Percentiles rank a stretch among this genome's conserved stretches.
Evolutionary conservation across 108 stramenopile species (phyloP).

Genomic region (Bacterosira constricta): DNA sequence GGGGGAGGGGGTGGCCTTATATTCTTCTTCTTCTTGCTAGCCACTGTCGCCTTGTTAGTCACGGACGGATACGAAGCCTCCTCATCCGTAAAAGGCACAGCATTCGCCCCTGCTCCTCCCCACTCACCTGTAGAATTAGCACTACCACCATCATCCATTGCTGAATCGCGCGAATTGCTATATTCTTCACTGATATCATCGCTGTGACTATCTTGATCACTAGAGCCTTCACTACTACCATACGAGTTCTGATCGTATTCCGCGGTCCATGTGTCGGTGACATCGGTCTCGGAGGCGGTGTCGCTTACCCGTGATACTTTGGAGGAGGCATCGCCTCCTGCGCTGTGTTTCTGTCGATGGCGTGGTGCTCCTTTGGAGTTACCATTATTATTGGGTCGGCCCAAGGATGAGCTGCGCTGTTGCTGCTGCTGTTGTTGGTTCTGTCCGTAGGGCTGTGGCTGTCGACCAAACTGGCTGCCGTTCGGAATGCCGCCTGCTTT

Average conservation of each 20-base stretch:
- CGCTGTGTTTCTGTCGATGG: neutral
- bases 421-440: neutral
- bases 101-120: neutral
- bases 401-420: neutral
- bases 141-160: too few species aligned
- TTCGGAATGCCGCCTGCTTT: neutral
- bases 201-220: neutral
- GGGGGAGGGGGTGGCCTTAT: neutral
- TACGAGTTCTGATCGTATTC: neutral
- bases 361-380: neutral
- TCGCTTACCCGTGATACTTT: neutral
- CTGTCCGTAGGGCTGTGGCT: neutral
- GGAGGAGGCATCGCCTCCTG: neutral
- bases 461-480: neutral
- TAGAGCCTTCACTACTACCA: neutral
- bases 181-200: too few species aligned
- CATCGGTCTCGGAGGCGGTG: slow-evolving; percentile 1
- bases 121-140: too few species aligned
- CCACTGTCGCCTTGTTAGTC: neutral
- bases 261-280: neutral
- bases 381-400: neutral
- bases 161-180: too few species aligned
- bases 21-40: neutral
- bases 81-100: neutral
- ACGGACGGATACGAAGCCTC: neutral